These are phyloP conservation scores for Pestalotiopsis sp. DNA, from an alignment of 2,329 filamentous ascomycete genomes.

Conservation along the genomic window DNA sequence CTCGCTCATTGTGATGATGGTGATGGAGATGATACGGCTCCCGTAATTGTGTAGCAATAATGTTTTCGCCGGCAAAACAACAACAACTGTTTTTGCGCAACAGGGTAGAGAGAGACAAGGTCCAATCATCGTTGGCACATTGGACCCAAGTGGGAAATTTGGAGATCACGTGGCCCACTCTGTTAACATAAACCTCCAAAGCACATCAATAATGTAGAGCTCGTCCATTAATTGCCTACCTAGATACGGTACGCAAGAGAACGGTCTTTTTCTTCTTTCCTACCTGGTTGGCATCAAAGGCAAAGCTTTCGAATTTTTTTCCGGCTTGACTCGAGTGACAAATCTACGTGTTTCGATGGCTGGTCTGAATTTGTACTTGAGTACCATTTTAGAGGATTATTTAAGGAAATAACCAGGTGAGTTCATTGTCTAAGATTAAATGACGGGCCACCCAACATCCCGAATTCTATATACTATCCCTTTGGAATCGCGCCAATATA, in stretches of 20 bases:
- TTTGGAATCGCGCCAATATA: background rate
- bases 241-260: too few species aligned
- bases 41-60: background rate
- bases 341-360: too few species aligned
- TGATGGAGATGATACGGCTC: background rate
- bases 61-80: background rate
- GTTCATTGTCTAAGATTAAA: background rate
- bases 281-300: too few species aligned
- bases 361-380: too few species aligned
- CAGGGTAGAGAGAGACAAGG: background rate
- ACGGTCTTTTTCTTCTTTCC: too few species aligned
- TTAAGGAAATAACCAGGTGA: background rate
- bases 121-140: background rate
- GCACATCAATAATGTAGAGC: background rate
- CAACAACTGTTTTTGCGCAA: background rate
- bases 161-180: constrained; percentile 5
- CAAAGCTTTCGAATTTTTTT: too few species aligned
- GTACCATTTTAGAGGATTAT: background rate
- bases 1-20: constrained; percentile 30
- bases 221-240: background rate
- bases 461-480: background rate
- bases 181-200: background rate
- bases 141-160: constrained; percentile 4
- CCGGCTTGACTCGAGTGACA: too few species aligned
- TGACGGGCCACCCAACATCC: background rate